Percentiles rank a stretch among this genome's conserved stretches.
phyloP scores from a whole-genome alignment of 495 filamentous ascomycete species.

The Podospora pseudocomata region DNA sequence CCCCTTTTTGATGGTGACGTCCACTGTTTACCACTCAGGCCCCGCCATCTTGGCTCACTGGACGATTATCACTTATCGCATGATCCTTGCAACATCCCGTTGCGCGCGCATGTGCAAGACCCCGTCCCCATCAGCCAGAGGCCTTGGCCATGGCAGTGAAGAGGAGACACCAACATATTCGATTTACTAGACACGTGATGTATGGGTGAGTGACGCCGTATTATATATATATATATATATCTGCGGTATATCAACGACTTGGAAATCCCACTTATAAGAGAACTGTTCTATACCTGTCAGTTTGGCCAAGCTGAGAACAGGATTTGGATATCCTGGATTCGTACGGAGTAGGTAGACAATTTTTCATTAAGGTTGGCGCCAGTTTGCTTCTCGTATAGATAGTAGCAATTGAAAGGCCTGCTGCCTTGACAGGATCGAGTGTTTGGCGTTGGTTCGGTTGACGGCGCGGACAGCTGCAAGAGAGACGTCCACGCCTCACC shows the following conservation, averaged over 20 bases:
- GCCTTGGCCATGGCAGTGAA: neutral
- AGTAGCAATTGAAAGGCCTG: neutral
- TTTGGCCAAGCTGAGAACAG: neutral
- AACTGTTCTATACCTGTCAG: neutral
- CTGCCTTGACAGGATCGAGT: neutral
- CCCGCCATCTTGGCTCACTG: constrained; percentile 24
- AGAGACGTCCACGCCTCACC: neutral
- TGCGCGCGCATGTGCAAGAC: neutral
- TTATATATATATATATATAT: neutral
- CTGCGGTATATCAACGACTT: neutral
- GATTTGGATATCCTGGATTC: neutral
- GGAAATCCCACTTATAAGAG: neutral
- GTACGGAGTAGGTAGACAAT: neutral
- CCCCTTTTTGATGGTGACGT: constrained; percentile 2
- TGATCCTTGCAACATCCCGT: constrained; percentile 10
- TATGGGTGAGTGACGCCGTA: neutral
- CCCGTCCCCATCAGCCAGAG: neutral
- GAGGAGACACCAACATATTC: neutral
- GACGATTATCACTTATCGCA: constrained; percentile 28
- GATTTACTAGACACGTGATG: neutral
- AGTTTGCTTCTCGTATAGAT: neutral
- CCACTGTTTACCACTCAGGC: constrained; percentile 24
- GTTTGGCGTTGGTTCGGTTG: neutral
- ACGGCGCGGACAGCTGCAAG: constrained; percentile 2
- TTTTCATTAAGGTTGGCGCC: neutral